Base-by-base conservation (phyloP, 2,329 filamentous ascomycete species). In the Colletotrichum horii region DNA sequence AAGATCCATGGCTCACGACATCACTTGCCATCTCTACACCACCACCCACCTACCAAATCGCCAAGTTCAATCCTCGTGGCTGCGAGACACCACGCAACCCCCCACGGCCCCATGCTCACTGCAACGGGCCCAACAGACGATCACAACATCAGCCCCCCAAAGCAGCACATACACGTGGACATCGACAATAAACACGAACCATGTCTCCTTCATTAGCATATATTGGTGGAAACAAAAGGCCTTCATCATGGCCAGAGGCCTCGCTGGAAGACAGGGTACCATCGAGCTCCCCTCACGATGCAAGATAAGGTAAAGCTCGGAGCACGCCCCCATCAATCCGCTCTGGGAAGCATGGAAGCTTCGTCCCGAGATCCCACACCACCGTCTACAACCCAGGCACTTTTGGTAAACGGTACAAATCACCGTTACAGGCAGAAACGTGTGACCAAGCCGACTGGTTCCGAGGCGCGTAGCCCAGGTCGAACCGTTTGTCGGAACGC, bases 341-440 rank as follows among this genome's bases (percentile, higher is more conserved):
- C 58, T 76, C 70, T 76, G 48, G 74, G 74, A 74, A 58, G 58
- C 26, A 76, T 76, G 74, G 74, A 76, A 56, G 43, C 48, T 65
- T 58, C 38, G 56, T 64, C 74, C 74, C 74, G 74, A 76, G 58
- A 32, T 74, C 68, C 58, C 60, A 76, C 70, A 22, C 22, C 70
- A 36, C 74, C 48, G 58, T 76, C 32, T 64, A 30, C 19, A 30
- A 14, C 14, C 24, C 16, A 19, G 8, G 16, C 24, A 16, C 43
- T 30, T 28, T 15, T 30, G 16, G 22, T 14, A 52, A 32, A 60
- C 64, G 73, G 73, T 69, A 15, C n/a, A 8, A 16, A 34, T 24
- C 24, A 26, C 58, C 60, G 34, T 65, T n/a, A 34, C n/a, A 71
- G 34, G 28, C 24, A 32, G 14, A 56, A 19, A 38, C n/a, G 24